Conservation (phyloP, 164 flowering plant genomes). For the Pachysandra terminalis region DNA sequence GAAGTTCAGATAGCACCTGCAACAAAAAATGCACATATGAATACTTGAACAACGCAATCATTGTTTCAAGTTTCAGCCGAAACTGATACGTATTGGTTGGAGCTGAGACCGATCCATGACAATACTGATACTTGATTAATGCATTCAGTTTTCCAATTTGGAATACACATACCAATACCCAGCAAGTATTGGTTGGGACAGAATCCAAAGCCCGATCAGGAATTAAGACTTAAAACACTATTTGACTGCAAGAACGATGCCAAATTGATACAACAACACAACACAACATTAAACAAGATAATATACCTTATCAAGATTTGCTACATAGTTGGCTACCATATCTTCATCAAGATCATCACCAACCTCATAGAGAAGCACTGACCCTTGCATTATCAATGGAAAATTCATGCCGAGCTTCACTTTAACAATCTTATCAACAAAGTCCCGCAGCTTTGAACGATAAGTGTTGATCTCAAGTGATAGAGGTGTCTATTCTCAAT, state of each 20-base stretch:
- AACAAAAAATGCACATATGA: conserved; percentile 4
- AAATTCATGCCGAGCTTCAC: conserved; percentile 87
- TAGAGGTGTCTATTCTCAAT: conserved; percentile 65
- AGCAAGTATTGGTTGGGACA: too few relatives aligned
- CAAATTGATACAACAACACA: not conserved
- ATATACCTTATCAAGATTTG: conserved; percentile 82
- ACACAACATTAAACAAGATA: conserved; percentile 7
- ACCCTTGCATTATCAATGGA: conserved; percentile 84
- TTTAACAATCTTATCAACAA: conserved; percentile 88
- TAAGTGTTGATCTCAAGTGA: conserved; percentile 74
- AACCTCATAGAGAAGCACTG: conserved; percentile 81
- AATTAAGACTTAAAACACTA: too few relatives aligned
- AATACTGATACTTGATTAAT: too few relatives aligned
- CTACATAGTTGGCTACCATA: conserved; percentile 63
- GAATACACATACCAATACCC: too few relatives aligned
- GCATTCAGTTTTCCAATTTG: too few relatives aligned
- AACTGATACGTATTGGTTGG: too few relatives aligned
- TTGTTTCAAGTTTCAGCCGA: too few relatives aligned
- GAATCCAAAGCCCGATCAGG: too few relatives aligned
- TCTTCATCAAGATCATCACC: conserved; percentile 93
- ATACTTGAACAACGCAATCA: not conserved
- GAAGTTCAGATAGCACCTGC: conserved; percentile 79
- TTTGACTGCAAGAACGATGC: not conserved
- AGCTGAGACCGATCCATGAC: too few relatives aligned
- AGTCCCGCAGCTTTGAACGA: conserved; percentile 67